Base-by-base conservation (phyloP, 768 basidiomycete genomes). In the Rhodotorula graminis region DNA sequence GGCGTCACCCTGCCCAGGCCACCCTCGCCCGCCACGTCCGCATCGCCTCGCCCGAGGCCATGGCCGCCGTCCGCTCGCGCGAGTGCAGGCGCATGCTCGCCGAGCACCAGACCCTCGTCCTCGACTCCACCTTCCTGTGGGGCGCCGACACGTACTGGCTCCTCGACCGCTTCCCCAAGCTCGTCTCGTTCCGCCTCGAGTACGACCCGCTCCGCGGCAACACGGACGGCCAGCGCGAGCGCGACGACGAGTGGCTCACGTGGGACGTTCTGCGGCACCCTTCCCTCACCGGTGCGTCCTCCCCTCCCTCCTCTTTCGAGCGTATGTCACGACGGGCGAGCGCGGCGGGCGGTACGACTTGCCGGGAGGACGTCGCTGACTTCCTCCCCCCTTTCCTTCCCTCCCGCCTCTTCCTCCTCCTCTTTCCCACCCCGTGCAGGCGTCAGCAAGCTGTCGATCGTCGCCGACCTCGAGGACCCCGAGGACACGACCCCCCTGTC, bases 251-350 rank as follows among this genome's bases (percentile, higher is more conserved):
- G 19, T 72, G 71, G 71, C 33, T 72, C 27, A 57, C 53, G 5
- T 72, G 71, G 71, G 71, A 72, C 18, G 60, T 72, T 6, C 29
- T 72, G 42, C 62, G 71, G 44, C 71, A 72, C 53, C 71, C 71
- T 10, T 67, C 71, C 6, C 55, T 72, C 11, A 27, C 42, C 4
- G 53, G 71, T 68, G 3, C 16, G 71, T 49, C 25, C 25, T 14
- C 21, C 37, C 29, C 57, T 9, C 5, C 14, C 15, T 59, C 23
- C 16, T 7, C n/a, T 12, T 8, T 37, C 65, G 68, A 66, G 63
- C 33, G 57, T 72, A 44, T 44, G 42, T 15, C 42, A 44, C 14
- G 44, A 14, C 44, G 44, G 15, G 44, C 18, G 44, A 46, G 18
- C 14, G 44, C 44, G 14, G 12, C 18, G 44, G 15, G 44, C 6